A percentile compares a stretch with the other conserved stretches of the same genome.
Evolutionary conservation across 306 rosid genomes (phyloP).

Genomic region (Quercus suber): DNA sequence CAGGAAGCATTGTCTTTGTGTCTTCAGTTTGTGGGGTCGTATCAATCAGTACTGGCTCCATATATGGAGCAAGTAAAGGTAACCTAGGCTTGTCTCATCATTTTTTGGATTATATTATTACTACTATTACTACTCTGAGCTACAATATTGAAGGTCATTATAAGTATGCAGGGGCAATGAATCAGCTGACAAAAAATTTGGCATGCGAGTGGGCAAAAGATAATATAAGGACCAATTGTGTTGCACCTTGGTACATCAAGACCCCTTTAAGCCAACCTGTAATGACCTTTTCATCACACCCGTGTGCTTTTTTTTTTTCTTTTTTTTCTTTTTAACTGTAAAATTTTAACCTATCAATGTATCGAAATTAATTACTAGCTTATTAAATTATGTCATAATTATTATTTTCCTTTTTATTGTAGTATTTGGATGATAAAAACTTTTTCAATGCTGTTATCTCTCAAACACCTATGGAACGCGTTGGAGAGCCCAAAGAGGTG

Average conservation of each 20-base stretch:
- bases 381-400: background rate
- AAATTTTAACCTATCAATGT: no score
- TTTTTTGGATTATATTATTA: no score
- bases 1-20: conserved; percentile 27
- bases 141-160: no score
- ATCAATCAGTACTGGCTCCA: background rate
- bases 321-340: no score
- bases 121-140: no score
- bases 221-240: conserved; percentile 46
- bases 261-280: conserved; percentile 26
- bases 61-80: conserved; percentile 46
- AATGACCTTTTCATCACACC: background rate
- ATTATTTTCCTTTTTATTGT: background rate
- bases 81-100: background rate
- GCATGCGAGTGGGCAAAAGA: conserved; percentile 68
- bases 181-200: conserved; percentile 35
- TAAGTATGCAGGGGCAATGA: conserved; percentile 24
- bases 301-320: background rate
- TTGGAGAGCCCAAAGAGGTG: conserved; percentile 42
- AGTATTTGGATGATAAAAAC: conserved; percentile 9
- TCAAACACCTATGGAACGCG: conserved; percentile 31
- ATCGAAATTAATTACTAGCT: no score
- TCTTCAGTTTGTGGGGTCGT: conserved; percentile 17
- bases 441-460: background rate
- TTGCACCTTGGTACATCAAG: conserved; percentile 47